phyloP scores from a whole-genome alignment of 139 green algal genomes.

The Haematococcus sp. region DNA sequence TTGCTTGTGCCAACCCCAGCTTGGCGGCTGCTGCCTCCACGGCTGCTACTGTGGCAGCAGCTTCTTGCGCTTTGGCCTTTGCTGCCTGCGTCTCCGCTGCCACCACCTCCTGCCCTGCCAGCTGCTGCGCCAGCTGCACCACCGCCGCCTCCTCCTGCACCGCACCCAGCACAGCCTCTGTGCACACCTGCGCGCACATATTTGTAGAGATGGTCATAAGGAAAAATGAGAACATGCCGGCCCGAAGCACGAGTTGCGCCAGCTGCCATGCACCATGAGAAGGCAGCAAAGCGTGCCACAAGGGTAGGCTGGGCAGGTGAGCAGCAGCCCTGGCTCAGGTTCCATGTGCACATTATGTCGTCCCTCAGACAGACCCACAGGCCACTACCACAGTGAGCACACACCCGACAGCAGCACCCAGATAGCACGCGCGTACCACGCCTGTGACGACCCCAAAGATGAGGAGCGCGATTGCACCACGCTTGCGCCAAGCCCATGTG shows the following conservation, averaged over 20 bases:
- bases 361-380: no score
- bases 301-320: no score
- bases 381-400: no score
- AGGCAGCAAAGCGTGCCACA: no score
- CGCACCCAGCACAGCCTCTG: slow-evolving; percentile 49
- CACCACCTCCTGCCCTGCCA: slow-evolving; percentile 60
- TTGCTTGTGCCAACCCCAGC: slow-evolving; percentile 23
- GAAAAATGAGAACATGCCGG: no score
- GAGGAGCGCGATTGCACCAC: slow-evolving; percentile 57
- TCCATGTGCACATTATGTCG: no score
- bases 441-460: slow-evolving; percentile 63
- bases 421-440: slow-evolving; percentile 48
- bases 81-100: slow-evolving; percentile 8
- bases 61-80: slow-evolving; percentile 38
- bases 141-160: slow-evolving; percentile 72
- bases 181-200: slow-evolving; percentile 48
- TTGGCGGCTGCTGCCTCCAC: slow-evolving; percentile 28
- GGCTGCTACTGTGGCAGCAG: slow-evolving; percentile 29
- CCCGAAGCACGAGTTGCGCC: no score
- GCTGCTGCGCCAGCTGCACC: slow-evolving; percentile 71
- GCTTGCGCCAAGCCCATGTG: slow-evolving; percentile 29
- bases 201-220: no score
- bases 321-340: no score
- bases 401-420: no score
- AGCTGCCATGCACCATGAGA: no score